Evolutionary conservation across 148 eudicot genomes (phyloP).

Genomic region (Rhododendron mucronatum): DNA sequence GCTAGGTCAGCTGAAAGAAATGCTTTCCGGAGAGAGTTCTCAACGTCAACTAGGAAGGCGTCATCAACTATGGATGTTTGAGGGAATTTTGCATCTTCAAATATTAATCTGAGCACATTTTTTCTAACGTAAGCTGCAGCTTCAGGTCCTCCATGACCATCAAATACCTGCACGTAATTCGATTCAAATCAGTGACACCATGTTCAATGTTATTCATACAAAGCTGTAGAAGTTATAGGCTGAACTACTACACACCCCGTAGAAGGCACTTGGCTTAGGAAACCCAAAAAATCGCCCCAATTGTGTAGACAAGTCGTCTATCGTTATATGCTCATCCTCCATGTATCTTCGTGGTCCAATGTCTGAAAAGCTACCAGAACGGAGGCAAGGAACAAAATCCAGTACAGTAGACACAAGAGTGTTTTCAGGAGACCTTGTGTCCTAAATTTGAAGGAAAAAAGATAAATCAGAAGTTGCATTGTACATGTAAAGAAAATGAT

Average conservation of each 20-base stretch:
- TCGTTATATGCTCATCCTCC: constrained; percentile 84
- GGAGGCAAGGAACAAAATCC: constrained; percentile 57
- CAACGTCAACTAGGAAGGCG: constrained; percentile 46
- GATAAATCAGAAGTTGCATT: neutral
- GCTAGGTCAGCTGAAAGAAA: constrained; percentile 69
- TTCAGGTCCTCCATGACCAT: constrained; percentile 94
- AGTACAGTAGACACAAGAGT: constrained; percentile 25
- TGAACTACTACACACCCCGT: constrained; percentile 38
- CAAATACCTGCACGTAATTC: constrained; percentile 46
- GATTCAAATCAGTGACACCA: neutral
- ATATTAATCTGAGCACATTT: constrained; percentile 49
- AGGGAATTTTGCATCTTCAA: constrained; percentile 53
- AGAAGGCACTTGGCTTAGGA: constrained; percentile 81
- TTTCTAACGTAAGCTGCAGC: constrained; percentile 64
- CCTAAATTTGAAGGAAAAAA: constrained; percentile 27
- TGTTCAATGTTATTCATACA: neutral
- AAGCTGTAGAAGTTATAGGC: neutral
- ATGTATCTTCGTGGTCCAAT: constrained; percentile 77
- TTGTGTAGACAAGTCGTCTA: constrained; percentile 63
- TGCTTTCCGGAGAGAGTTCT: constrained; percentile 49
- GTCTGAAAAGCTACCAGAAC: constrained; percentile 76
- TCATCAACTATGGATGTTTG: constrained; percentile 47
- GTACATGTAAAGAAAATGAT: neutral
- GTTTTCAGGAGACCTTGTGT: constrained; percentile 35
- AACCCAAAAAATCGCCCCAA: constrained; percentile 44